phyloP scores from a whole-genome alignment of 371 early-diverging fungal genomes.

The Phascolomyces articulosus region DNA sequence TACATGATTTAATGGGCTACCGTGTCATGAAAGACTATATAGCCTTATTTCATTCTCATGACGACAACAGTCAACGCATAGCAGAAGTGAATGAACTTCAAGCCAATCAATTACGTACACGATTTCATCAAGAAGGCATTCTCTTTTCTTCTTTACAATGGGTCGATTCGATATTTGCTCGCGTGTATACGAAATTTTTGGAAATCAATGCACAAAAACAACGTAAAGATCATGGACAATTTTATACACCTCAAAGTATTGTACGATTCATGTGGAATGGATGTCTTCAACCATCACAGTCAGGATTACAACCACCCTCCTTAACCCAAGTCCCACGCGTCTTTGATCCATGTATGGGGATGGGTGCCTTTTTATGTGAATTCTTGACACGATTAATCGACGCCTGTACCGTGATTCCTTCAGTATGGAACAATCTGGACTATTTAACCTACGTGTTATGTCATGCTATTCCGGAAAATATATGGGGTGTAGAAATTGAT shows the following conservation, averaged over 20 bases:
- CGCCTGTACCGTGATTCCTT: slow-evolving; percentile 23
- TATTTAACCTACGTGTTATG: slow-evolving; percentile 31
- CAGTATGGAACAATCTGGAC: slow-evolving; percentile 43
- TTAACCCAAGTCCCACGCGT: slow-evolving; percentile 38
- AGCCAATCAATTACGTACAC: slow-evolving; percentile 19
- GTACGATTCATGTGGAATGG: slow-evolving; percentile 68
- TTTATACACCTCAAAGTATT: slow-evolving; percentile 64
- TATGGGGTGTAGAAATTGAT: slow-evolving; percentile 70
- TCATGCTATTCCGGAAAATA: slow-evolving; percentile 34
- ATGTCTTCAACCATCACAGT: slow-evolving; percentile 14
- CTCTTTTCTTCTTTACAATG: slow-evolving; percentile 21
- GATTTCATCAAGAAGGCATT: slow-evolving; percentile 19
- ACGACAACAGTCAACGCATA: slow-evolving; percentile 9
- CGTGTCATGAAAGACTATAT: slow-evolving; percentile 26
- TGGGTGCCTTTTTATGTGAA: slow-evolving; percentile 61
- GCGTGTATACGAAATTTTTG: slow-evolving; percentile 60
- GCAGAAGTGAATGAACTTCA: slow-evolving; percentile 10
- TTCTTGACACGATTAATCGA: slow-evolving; percentile 49
- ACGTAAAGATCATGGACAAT: slow-evolving; percentile 71
- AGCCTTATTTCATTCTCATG: slow-evolving; percentile 33
- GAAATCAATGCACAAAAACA: slow-evolving; percentile 57
- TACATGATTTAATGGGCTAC: slow-evolving; percentile 2
- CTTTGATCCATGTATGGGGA: slow-evolving; percentile 68
- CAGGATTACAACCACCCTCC: background rate
- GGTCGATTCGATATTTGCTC: slow-evolving; percentile 47